Evolutionary conservation across 805 yeast species (phyloP), one percentile per base, ranked within the genome.

Genomic region (Novakomyces olei): DNA sequence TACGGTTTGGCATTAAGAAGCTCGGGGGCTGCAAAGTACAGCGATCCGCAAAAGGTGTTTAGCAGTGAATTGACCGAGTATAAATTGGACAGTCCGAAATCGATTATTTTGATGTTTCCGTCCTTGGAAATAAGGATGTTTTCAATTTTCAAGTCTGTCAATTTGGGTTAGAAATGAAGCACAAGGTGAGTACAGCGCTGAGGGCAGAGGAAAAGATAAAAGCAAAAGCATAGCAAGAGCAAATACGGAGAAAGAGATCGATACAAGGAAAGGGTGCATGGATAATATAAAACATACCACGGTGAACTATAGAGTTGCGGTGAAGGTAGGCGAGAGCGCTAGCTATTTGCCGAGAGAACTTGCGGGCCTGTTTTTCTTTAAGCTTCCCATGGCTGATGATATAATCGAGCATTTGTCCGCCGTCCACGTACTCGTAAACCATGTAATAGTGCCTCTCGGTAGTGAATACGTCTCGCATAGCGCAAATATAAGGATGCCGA

Each of bases 21-120:
- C 52, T 88, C 99, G 0, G 99, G 99, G 0, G 99, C 98, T 1
- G 98, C 99, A 65, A 88, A 88, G 51, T 88, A 88, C 33, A 88
- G 60, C 1, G 95, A 81, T 3, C 99, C 99, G 61, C 99, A 88
- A 49, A 79, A 88, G 1, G 99, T 88, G 47, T 77, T 79, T 47
- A 88, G 67, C 35, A 80, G 57, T 27, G 70, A 60, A 37, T 66
- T 65, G 14, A 70, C 67, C 29, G 80, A 69, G 50, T 67, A 88
- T 50, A 88, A 56, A 54, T 88, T 88, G 8, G 94, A 78, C 26
- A 88, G 63, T 6, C 99, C 99, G 53, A 88, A 88, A 57, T 88
- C 99, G 39, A 88, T 88, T 44, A 88, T 75, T 51, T 85, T 83
- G 48, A 88, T 75, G 46, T 85, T 94, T 37, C 98, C 98, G 36